Conservation (phyloP, 2,329 filamentous ascomycete genomes). For the Berkeleyomyces rouxiae region DNA sequence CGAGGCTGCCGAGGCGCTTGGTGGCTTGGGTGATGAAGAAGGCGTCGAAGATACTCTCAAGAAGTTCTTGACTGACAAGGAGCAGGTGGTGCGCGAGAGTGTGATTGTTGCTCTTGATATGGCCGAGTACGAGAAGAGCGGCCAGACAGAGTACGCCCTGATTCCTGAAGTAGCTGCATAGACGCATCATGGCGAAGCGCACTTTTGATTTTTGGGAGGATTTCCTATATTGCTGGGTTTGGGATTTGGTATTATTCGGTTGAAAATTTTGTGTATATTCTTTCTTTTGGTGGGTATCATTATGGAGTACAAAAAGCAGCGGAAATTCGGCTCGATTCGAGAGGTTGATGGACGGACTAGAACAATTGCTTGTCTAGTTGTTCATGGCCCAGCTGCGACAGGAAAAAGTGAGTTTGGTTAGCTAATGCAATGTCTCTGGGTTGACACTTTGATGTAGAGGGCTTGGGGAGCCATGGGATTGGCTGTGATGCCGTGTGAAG, state of each 20-base stretch:
- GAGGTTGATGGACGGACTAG: neutral
- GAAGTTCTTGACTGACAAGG: constrained; percentile 73
- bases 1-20: constrained; percentile 90
- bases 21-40: constrained; percentile 81
- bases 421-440: constrained; percentile 13
- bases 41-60: constrained; percentile 78
- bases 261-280: constrained; percentile 11
- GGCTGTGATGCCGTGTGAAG: neutral
- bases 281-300: constrained; percentile 14
- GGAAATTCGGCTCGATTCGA: constrained; percentile 7
- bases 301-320: constrained; percentile 11
- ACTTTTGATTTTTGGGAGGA: neutral
- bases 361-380: constrained; percentile 28
- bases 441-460: neutral
- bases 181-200: constrained; percentile 4
- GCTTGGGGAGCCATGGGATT: too few relatives aligned
- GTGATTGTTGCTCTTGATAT: constrained; percentile 92
- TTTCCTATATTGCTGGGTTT: neutral
- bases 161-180: constrained; percentile 47
- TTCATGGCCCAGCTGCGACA: constrained; percentile 37
- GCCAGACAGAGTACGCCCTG: constrained; percentile 79
- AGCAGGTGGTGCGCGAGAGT: constrained; percentile 87
- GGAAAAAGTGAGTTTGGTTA: constrained; percentile 15
- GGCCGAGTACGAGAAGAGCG: constrained; percentile 88
- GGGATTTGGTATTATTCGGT: constrained; percentile 6